Conservation (phyloP, 345 rosid genomes). For the Acer campestre region DNA sequence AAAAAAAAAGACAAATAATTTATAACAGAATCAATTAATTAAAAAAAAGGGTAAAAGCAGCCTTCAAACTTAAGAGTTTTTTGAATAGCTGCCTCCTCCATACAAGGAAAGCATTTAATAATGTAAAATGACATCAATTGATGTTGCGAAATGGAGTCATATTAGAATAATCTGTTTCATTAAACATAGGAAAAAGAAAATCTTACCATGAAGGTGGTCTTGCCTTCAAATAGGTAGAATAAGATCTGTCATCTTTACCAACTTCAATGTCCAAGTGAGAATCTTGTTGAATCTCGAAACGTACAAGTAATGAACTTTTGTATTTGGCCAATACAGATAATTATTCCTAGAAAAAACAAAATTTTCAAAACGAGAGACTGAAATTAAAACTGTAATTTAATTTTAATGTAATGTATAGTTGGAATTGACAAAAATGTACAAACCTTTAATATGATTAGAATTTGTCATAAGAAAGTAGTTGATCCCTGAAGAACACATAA, state of each 20-base stretch:
- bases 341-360: constrained; percentile 65
- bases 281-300: constrained; percentile 70
- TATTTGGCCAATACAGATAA: constrained; percentile 75
- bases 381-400: too few species aligned
- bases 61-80: constrained; percentile 41
- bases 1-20: too few species aligned
- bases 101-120: constrained; percentile 24
- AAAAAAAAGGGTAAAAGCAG: too few species aligned
- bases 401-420: not conserved
- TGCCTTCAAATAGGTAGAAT: constrained; percentile 74
- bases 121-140: not conserved
- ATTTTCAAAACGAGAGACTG: not conserved
- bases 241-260: constrained; percentile 49
- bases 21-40: too few species aligned
- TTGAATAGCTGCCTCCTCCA: constrained; percentile 89
- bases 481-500: constrained; percentile 98
- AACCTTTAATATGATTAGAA: constrained; percentile 80
- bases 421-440: constrained; percentile 6
- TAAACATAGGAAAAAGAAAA: constrained; percentile 5
- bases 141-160: not conserved
- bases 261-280: constrained; percentile 38
- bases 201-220: constrained; percentile 83
- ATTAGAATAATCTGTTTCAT: not conserved
- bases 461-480: constrained; percentile 96
- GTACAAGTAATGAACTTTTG: constrained; percentile 87